phyloP scores from a whole-genome alignment of 2,329 filamentous ascomycete genomes.

The Didymellaceae sp. region DNA sequence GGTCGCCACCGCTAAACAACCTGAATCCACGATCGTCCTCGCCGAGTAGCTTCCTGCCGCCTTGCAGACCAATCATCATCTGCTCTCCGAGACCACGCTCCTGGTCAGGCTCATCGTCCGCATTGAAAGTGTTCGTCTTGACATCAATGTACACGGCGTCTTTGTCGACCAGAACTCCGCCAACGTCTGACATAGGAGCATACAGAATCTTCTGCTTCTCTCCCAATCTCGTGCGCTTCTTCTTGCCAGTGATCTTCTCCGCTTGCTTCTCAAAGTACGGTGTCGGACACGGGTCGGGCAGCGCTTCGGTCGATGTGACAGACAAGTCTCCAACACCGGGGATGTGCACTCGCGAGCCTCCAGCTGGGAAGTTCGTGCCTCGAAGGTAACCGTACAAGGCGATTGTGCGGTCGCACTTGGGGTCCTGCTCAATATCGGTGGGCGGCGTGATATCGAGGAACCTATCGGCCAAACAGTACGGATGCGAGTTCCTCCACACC shows the following conservation, averaged over 20 bases:
- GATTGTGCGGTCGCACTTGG: slow-evolving; percentile 88
- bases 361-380: slow-evolving; percentile 89
- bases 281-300: slow-evolving; percentile 95
- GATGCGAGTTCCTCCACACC: slow-evolving; percentile 94
- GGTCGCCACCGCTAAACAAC: slow-evolving; percentile 79
- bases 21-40: slow-evolving; percentile 82
- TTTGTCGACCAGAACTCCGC: slow-evolving; percentile 93
- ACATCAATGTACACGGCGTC: slow-evolving; percentile 91
- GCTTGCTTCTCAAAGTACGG: slow-evolving; percentile 87
- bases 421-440: slow-evolving; percentile 84
- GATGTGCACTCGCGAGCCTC: slow-evolving; percentile 87
- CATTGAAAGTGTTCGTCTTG: slow-evolving; percentile 73
- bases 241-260: slow-evolving; percentile 84
- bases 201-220: slow-evolving; percentile 98
- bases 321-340: slow-evolving; percentile 90
- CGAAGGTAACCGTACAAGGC: slow-evolving; percentile 92
- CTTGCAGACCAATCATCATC: slow-evolving; percentile 88
- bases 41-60: slow-evolving; percentile 80
- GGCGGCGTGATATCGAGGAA: slow-evolving; percentile 96
- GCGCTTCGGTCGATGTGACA: slow-evolving; percentile 79
- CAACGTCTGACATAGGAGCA: slow-evolving; percentile 97
- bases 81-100: slow-evolving; percentile 94
- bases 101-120: slow-evolving; percentile 64
- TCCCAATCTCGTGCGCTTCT: slow-evolving; percentile 78
- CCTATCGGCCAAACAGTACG: slow-evolving; percentile 90